Evolutionary conservation across 805 yeast genomes (phyloP), one percentile per base, ranked within the genome.

Genomic region (Saccharomycopsis fodiens): DNA sequence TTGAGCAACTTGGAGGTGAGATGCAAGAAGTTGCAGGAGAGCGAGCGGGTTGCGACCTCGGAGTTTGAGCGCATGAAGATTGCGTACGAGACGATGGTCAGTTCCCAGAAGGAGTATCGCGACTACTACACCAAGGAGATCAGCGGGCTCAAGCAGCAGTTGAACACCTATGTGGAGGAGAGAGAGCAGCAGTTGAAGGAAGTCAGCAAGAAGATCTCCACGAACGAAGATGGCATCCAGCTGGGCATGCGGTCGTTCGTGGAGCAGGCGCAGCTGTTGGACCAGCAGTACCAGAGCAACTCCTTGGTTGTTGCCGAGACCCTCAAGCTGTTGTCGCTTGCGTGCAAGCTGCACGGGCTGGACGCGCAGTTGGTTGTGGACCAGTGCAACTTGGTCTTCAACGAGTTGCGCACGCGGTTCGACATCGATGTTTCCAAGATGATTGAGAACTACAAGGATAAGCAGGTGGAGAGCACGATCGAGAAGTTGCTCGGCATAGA

Each of bases 11-110:
- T 78, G 52, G 73, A 74, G 47, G 64, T 69, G 22, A 68, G 78
- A 45, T 64, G 77, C 52, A 67, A 66, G 10, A 70, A 66, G 48
- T 58, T 76, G 35, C 74, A 74, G 52, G 71, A 69, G 37, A 65
- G 68, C 41, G 73, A 74, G 40, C 61, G 66, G 1, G 54, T 62
- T 3, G 59, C 73, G 6, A 64, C 69, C 1, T 65, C 76, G 2
- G 87, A 82, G 55, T 66, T 62, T 41, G 82, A 76, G 55, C 57
- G 81, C 44, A 63, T 78, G 51, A 74, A 78, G 54, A 68, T 68
- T 23, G 73, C 82, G 4, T 79, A 81, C 57, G 82, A 79, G 52
- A 71, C 79, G 0, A 57, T 82, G 23, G 62, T 75, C 21, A 65
- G 68, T 2, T 63, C 76, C 3, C 81, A 77, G 51, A 62, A 63